Base-by-base conservation (phyloP, 345 rosid genomes). In the Tarenaya hassleriana region DNA sequence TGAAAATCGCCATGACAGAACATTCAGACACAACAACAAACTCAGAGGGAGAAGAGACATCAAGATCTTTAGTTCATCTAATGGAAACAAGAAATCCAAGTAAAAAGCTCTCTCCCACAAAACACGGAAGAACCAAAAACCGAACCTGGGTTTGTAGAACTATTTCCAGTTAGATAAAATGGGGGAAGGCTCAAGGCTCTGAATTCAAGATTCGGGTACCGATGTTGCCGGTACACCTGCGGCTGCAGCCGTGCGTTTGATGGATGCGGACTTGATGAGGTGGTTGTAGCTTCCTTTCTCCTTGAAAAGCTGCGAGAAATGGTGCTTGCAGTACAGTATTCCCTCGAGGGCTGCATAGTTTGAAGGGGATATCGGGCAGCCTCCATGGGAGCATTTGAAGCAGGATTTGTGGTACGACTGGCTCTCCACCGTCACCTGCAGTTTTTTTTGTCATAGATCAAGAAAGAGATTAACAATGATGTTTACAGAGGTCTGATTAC, bases 271-370 rank as follows among this genome's bases (percentile, higher is more conserved):
- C 68, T 87, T 87, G 69, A 87, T 74, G 1, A 88, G 78, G 66
- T 94, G 97, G 50, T 81, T 88, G 76, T 94, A 94, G 77, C 88
- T 94, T 32, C 99, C 99, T 55, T 94, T 94, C 79, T 92, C 97
- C 77, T 81, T 85, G 76, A 94, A 94, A 59, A 94, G 94, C 78
- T 94, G 99, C 32, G 95, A 68, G 56, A 94, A 94, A 69, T 94
- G 99, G 45, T 83, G 97, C 57, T 94, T 94, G 76, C 99, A 94
- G 55, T 94, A 88, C 58, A 94, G 66, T 38, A 83, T 71, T 29
- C 99, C 97, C 45, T 94, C 94, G 0, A 94, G 86, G 3, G 99
- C 99, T n/a, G 99, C 99, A 29, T 94, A 94, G 55, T 77, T 88
- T 20, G 99, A 94, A n/a, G 97, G 97, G 16, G 84, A 71, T 21